Evolutionary conservation across 495 filamentous ascomycete genomes (phyloP), one percentile per base, ranked within the genome.

Genomic region (Aspergillus conjunctus): DNA sequence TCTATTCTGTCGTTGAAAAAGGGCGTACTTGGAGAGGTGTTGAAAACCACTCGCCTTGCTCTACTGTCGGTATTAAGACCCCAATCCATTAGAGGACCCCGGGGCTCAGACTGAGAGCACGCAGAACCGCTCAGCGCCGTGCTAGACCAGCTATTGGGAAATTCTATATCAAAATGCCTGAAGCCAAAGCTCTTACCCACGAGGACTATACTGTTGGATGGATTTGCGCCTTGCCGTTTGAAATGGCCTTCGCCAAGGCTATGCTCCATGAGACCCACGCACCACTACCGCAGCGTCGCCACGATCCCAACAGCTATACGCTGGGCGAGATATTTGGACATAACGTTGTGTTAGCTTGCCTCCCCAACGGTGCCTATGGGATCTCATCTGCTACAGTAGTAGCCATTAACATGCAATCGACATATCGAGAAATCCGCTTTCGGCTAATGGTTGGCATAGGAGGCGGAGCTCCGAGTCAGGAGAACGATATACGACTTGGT

Each of bases 361-460:
- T 15, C 14, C 43, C 43, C 67, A 64, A n/a, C 30, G 43, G 43
- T 14, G 59, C 26, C 64, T 61, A 26, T 71, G 78, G 14, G 68
- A 64, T 8, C 2, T 65, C 68, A 41, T 71, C 78, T 9, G 66
- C 69, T 6, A 51, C 60, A 1, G 66, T 68, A 2, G 72, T 72
- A 9, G 51, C 14, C 20, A 54, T 65, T 7, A 10, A 45, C 14
- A 65, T 76, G 62, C 58, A 15, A 1, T 55, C 62, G 14, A 76
- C 58, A 31, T 79, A 79, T 45, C 60, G 54, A 2, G 43, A 48
- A 1, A 68, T 81, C 26, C 69, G 63, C 15, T 73, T 79, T 52
- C 65, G 64, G 9, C 55, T 82, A 1, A 73, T 80, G 62, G 75
- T 82, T 1, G 78, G 73, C 14, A 64, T 76, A 32, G 70, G 72